Conservation (phyloP, 805 yeast genomes). For the Metschnikowia reukaufii region DNA sequence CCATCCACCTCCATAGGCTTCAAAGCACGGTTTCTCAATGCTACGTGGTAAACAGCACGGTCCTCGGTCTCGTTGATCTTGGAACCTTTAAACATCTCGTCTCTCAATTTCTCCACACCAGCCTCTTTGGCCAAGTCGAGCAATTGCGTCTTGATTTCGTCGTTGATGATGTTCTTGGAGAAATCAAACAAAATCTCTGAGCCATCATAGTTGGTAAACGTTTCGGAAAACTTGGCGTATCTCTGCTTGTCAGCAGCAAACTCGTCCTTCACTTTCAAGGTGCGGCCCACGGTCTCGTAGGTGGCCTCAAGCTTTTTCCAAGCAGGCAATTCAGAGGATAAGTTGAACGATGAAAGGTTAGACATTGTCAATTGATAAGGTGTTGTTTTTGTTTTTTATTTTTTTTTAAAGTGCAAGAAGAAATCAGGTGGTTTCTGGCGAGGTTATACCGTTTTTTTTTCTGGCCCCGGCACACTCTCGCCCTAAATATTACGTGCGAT, state of each 20-base stretch:
- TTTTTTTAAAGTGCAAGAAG: neutral
- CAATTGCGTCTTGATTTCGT: constrained; percentile 68
- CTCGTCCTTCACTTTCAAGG: constrained; percentile 72
- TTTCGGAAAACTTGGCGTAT: constrained; percentile 71
- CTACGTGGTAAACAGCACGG: constrained; percentile 96
- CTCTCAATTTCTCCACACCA: constrained; percentile 80
- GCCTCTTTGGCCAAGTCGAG: constrained; percentile 87
- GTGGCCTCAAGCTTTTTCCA: constrained; percentile 77
- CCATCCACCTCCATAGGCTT: constrained; percentile 89
- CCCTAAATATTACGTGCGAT: constrained; percentile 7
- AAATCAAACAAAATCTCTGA: constrained; percentile 90
- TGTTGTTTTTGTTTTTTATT: neutral
- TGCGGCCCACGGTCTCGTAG: constrained; percentile 68
- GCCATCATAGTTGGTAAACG: constrained; percentile 81
- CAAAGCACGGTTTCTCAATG: constrained; percentile 88
- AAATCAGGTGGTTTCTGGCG: neutral
- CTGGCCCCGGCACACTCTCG: constrained; percentile 15
- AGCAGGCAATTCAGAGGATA: constrained; percentile 74
- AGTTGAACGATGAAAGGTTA: constrained; percentile 42
- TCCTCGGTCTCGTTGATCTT: constrained; percentile 95
- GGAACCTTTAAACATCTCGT: constrained; percentile 87
- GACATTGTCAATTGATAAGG: constrained; percentile 17
- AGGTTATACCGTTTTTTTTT: neutral
- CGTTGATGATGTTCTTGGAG: constrained; percentile 91
- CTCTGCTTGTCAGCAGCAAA: constrained; percentile 74